Evolutionary conservation across 768 basidiomycete species (phyloP).

Genomic region (Phylloporus arenicola): DNA sequence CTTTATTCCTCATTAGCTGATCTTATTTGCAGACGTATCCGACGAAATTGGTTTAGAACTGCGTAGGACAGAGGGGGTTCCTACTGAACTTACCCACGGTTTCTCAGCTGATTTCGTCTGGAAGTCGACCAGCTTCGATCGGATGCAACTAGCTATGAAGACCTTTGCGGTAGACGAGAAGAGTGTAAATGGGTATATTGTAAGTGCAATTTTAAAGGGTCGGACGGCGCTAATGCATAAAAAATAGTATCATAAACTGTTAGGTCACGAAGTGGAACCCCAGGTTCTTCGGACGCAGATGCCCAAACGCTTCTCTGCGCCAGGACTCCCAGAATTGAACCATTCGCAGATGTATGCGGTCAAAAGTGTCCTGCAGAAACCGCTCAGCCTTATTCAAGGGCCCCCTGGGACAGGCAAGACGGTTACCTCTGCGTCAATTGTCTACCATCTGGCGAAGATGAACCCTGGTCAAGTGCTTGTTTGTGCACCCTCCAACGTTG

Average conservation of each 20-base stretch:
- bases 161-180: slow-evolving; percentile 99
- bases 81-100: slow-evolving; percentile 88
- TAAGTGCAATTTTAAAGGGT: slow-evolving; percentile 37
- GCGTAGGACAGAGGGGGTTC: slow-evolving; percentile 85
- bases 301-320: slow-evolving; percentile 97
- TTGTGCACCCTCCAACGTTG: slow-evolving; percentile 98
- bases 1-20: slow-evolving; percentile 3
- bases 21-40: slow-evolving; percentile 69
- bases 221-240: slow-evolving; percentile 1
- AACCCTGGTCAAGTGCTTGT: slow-evolving; percentile 99
- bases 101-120: slow-evolving; percentile 99
- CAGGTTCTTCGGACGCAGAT: slow-evolving; percentile 87
- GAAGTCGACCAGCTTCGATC: slow-evolving; percentile 99
- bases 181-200: slow-evolving; percentile 97
- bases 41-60: slow-evolving; percentile 97
- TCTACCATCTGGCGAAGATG: slow-evolving; percentile 99
- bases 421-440: slow-evolving; percentile 97
- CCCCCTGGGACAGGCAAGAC: slow-evolving; percentile 99
- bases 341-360: slow-evolving; percentile 99
- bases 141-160: slow-evolving; percentile 99
- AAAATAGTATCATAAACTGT: slow-evolving; percentile 89
- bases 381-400: slow-evolving; percentile 94
- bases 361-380: slow-evolving; percentile 97
- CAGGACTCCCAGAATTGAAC: slow-evolving; percentile 95
- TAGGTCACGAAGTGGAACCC: slow-evolving; percentile 96